These are phyloP conservation scores for Nemania sp. DNA, from an alignment of 2,329 filamentous ascomycete genomes.

Conservation along the genomic window DNA sequence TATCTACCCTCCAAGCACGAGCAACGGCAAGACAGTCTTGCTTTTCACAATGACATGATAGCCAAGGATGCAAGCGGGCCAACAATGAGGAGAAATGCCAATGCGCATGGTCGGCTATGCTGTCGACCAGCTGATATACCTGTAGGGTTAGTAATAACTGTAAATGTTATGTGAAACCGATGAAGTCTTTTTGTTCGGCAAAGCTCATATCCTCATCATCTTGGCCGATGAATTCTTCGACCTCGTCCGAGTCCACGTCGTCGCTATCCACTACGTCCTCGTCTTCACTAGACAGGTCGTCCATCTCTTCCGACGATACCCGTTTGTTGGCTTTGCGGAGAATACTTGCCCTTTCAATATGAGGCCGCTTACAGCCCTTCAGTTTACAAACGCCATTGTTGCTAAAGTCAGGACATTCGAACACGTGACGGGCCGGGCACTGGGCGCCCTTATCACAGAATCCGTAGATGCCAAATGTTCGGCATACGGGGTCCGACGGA, in stretches of 20 bases:
- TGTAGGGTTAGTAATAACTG: constrained; percentile 43
- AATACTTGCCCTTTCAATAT: constrained; percentile 87
- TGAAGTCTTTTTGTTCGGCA: constrained; percentile 70
- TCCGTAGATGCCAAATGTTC: constrained; percentile 84
- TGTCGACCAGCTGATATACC: constrained; percentile 30
- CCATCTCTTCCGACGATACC: constrained; percentile 63
- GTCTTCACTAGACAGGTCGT: constrained; percentile 83
- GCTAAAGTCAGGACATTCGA: constrained; percentile 95
- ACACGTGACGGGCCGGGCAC: constrained; percentile 86
- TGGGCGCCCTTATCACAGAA: constrained; percentile 86
- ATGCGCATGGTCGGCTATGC: constrained; percentile 26
- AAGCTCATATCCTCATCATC: constrained; percentile 68
- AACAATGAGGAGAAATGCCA: constrained; percentile 13
- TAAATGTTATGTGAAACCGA: constrained; percentile 58
- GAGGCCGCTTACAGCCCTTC: constrained; percentile 84
- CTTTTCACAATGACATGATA: constrained; percentile 17
- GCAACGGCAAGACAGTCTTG: not conserved
- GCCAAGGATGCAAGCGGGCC: constrained; percentile 25
- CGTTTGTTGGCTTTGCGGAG: constrained; percentile 74
- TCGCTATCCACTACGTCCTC: constrained; percentile 77
- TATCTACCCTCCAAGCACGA: constrained; percentile 26
- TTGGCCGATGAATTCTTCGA: constrained; percentile 72
- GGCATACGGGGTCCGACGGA: constrained; percentile 82
- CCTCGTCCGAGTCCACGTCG: constrained; percentile 82
- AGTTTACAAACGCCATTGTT: constrained; percentile 87